Evolutionary conservation across 1,139 yeast species (phyloP).

Genomic region (Hyphopichia buzzinii): DNA sequence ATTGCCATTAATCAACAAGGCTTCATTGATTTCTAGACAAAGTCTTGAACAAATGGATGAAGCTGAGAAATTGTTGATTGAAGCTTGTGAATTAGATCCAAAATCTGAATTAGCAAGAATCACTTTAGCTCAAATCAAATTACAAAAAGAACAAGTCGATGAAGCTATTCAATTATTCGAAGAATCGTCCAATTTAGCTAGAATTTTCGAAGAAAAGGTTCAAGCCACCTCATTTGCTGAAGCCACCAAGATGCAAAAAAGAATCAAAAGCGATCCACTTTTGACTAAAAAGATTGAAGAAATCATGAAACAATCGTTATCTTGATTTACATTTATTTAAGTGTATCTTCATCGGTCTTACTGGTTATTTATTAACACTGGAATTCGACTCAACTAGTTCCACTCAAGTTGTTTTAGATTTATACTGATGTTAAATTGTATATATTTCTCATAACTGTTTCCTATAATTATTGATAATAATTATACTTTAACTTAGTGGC

Average conservation of each 20-base stretch:
- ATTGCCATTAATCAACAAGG: constrained; percentile 87
- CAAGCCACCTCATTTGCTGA: constrained; percentile 93
- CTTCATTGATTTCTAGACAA: constrained; percentile 66
- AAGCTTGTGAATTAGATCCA: constrained; percentile 83
- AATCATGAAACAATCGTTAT: constrained; percentile 35
- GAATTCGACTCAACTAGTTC: too few species aligned
- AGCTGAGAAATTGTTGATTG: constrained; percentile 66
- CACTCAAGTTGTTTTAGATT: too few species aligned
- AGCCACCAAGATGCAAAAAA: constrained; percentile 81
- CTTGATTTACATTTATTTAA: neutral
- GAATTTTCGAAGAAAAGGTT: constrained; percentile 82
- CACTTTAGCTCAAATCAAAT: constrained; percentile 84
- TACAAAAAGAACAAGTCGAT: constrained; percentile 78
- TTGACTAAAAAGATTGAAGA: constrained; percentile 47
- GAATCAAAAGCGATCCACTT: constrained; percentile 64
- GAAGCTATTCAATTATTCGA: constrained; percentile 82
- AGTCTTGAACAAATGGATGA: constrained; percentile 52
- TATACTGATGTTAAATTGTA: too few species aligned
- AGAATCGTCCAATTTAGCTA: constrained; percentile 76
- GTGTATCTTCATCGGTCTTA: neutral
- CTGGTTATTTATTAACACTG: neutral
- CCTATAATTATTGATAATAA: neutral
- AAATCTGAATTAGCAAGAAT: constrained; percentile 85
- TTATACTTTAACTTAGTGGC: too few species aligned
- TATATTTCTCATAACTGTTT: neutral